Evolutionary conservation across 1,284 basidiomycete genomes (phyloP), one percentile per base, ranked within the genome.

Genomic region (Malassezia brasiliensis): DNA sequence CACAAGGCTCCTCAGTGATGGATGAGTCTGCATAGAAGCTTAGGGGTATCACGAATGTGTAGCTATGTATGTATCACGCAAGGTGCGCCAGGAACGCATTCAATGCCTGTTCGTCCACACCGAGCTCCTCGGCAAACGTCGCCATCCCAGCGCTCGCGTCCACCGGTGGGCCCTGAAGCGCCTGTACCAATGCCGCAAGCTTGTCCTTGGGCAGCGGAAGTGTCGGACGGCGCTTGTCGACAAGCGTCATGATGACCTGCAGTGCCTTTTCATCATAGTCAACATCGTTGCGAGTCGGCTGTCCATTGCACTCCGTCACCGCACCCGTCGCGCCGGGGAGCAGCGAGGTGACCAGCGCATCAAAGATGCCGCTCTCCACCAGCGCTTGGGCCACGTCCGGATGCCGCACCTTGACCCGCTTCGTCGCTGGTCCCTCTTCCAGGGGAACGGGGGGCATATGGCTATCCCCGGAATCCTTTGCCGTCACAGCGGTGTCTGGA

Each of bases 261-360:
- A 86, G 68, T 0, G 84, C 78, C 72, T 90, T 90, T 76, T 91
- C 89, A 68, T 85, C 83, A 57, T 85, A 87, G 66, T 91, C 87
- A 4, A 77, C 68, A 74, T 94, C 47, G 7, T 46, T 38, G 22
- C 53, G 41, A 36, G 41, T 35, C 2, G 30, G 20, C 25, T 28
- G 15, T n/a, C 31, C 49, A 1, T 37, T 31, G 38, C 54, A 52
- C 11, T n/a, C 56, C 62, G 19, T 53, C 49, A 17, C 52, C 50
- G 49, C 60, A 60, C 35, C 47, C 2, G 31, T 37, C 11, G 25
- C 34, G 20, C 22, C 34, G 25, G 60, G 50, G 9, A 70, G 64
- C 31, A 69, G 50, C 36, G 62, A 68, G 25, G 59, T 47, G 47
- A 69, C 40, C 65, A 74, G 40, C 66, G 68, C 52, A 64, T 66